phyloP scores from a whole-genome alignment of 75 land plant genomes.

The Picea sitchensis region DNA sequence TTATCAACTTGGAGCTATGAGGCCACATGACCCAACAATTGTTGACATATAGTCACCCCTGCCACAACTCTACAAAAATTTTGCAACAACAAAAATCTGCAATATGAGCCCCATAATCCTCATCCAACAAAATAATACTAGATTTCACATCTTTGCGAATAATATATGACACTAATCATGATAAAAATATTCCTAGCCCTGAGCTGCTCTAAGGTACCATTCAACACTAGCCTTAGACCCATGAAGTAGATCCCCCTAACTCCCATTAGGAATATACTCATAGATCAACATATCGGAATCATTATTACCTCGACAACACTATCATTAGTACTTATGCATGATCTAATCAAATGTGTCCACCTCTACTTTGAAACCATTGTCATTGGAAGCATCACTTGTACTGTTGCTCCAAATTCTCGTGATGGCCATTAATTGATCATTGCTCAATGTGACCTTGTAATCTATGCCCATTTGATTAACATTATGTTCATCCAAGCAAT shows the following conservation, averaged over 20 bases:
- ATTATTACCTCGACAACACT: slow-evolving; percentile 58
- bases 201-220: slow-evolving; percentile 38
- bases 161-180: too few relatives aligned
- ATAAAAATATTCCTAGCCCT: too few relatives aligned
- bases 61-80: too few relatives aligned
- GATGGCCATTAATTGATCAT: slow-evolving; percentile 70
- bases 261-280: slow-evolving; percentile 92
- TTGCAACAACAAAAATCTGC: too few relatives aligned
- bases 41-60: too few relatives aligned
- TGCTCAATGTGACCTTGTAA: slow-evolving; percentile 74
- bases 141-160: too few relatives aligned
- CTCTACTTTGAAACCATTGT: slow-evolving; percentile 82
- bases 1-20: too few relatives aligned
- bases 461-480: slow-evolving; percentile 71
- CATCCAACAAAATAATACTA: too few relatives aligned
- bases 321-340: slow-evolving; percentile 71
- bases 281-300: slow-evolving; percentile 77
- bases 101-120: too few relatives aligned
- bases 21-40: too few relatives aligned
- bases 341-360: slow-evolving; percentile 73
- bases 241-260: slow-evolving; percentile 78
- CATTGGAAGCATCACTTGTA: slow-evolving; percentile 25
- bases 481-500: slow-evolving; percentile 46
- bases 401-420: slow-evolving; percentile 50
- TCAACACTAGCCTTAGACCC: slow-evolving; percentile 28